Conservation (phyloP, 2,329 filamentous ascomycete genomes). For the Helotiales sp. region DNA sequence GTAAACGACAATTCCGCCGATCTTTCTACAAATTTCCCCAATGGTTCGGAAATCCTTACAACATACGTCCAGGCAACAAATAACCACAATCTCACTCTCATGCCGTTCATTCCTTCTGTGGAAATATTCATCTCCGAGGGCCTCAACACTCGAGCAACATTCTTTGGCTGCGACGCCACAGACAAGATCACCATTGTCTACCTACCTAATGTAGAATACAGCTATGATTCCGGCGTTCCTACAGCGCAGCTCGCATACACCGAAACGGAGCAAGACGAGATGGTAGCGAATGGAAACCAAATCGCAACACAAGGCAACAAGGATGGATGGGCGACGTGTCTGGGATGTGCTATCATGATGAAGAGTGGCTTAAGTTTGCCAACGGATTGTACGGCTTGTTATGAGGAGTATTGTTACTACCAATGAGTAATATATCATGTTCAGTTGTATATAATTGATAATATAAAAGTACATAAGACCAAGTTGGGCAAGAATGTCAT, state of each 20-base stretch:
- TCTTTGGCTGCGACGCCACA: constrained; percentile 45
- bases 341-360: constrained; percentile 43
- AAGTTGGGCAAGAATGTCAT: too few species aligned
- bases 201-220: constrained; percentile 45
- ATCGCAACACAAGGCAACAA: constrained; percentile 39
- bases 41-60: constrained; percentile 42
- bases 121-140: constrained; percentile 37
- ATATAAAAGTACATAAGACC: background rate
- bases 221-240: constrained; percentile 34
- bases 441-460: background rate
- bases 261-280: constrained; percentile 36
- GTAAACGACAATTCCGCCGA: constrained; percentile 66
- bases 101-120: constrained; percentile 45
- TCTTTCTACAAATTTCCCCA: constrained; percentile 45
- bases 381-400: constrained; percentile 39
- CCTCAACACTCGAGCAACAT: constrained; percentile 31
- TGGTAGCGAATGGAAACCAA: constrained; percentile 42
- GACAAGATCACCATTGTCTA: constrained; percentile 29
- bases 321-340: constrained; percentile 39
- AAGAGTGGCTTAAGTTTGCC: constrained; percentile 36
- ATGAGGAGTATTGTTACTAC: constrained; percentile 41
- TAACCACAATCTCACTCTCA: constrained; percentile 33
- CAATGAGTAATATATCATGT: background rate
- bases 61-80: constrained; percentile 26
- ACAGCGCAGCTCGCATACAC: constrained; percentile 38